Percentiles rank a stretch among this genome's conserved stretches.
Conservation (phyloP, 139 green algal species). For the Medakamo hakoo region DNA sequence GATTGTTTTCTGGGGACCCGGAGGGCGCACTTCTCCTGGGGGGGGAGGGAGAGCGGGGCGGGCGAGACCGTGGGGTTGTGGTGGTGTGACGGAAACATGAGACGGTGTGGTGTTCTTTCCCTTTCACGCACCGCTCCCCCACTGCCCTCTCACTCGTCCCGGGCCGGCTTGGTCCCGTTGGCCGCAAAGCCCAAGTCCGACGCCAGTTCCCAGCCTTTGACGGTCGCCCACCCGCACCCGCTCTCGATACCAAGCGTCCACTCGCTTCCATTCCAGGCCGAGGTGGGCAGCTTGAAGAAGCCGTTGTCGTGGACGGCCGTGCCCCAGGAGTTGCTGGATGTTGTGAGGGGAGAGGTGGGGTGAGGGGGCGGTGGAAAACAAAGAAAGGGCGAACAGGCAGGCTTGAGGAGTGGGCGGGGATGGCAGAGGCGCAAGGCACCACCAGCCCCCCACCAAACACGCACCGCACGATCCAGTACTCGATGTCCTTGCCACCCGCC, state of each 20-base stretch:
- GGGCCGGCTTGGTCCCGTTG: background rate
- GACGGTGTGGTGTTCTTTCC: background rate
- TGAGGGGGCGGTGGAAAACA: too few species aligned
- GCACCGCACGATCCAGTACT: constrained; percentile 48
- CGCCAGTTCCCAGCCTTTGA: background rate
- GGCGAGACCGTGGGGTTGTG: too few species aligned
- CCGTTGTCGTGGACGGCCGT: background rate
- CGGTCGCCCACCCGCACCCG: background rate
- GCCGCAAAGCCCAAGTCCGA: background rate
- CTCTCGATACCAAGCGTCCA: background rate
- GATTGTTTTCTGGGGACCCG: too few species aligned
- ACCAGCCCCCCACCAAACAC: too few species aligned
- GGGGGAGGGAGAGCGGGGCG: too few species aligned
- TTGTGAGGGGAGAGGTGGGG: too few species aligned
- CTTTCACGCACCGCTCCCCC: background rate
- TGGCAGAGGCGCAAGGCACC: too few species aligned
- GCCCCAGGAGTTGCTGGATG: background rate
- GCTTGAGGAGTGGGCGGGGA: too few species aligned
- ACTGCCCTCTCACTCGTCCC: background rate
- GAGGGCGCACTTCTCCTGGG: too few species aligned
- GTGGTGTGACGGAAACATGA: background rate
- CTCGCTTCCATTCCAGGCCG: background rate
- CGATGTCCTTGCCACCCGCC: constrained; percentile 13
- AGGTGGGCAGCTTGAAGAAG: background rate
- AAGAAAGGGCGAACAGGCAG: too few species aligned